A percentile compares a stretch with the other conserved stretches of the same genome.
phyloP scores from a whole-genome alignment of 805 yeast species.

The Sugiyamaella qingdaonensis region DNA sequence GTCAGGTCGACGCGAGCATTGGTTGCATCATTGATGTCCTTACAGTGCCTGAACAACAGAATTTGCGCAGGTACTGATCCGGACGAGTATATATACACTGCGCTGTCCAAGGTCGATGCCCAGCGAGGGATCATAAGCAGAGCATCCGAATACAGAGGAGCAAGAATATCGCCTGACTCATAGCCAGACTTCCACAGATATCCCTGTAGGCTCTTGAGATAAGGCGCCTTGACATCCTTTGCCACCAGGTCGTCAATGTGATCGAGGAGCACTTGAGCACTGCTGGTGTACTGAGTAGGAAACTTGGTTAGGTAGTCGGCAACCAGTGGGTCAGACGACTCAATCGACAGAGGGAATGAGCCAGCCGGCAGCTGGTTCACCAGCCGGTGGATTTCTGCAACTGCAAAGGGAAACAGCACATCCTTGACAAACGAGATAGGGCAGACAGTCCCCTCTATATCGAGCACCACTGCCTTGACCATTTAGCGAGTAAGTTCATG shows the following conservation, averaged over 20 bases:
- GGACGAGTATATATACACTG: slow-evolving; percentile 77
- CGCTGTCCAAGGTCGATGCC: slow-evolving; percentile 21
- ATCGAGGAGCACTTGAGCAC: slow-evolving; percentile 34
- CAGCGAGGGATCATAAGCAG: slow-evolving; percentile 49
- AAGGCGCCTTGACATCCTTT: slow-evolving; percentile 71
- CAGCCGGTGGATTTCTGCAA: slow-evolving; percentile 29
- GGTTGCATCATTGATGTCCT: slow-evolving; percentile 26
- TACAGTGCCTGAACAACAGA: slow-evolving; percentile 64
- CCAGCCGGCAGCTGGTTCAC: slow-evolving; percentile 11
- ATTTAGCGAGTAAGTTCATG: too few species aligned
- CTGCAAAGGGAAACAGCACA: slow-evolving; percentile 65
- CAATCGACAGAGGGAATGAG: slow-evolving; percentile 5
- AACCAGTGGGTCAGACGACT: slow-evolving; percentile 20
- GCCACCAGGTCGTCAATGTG: slow-evolving; percentile 58
- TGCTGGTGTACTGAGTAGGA: slow-evolving; percentile 35
- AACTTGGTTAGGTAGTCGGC: slow-evolving; percentile 41
- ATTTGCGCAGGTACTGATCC: slow-evolving; percentile 88
- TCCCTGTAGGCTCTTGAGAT: slow-evolving; percentile 77
- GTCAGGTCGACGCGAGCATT: slow-evolving; percentile 46
- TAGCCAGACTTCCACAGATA: slow-evolving; percentile 79
- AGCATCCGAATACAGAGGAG: slow-evolving; percentile 77
- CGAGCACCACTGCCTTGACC: slow-evolving; percentile 46
- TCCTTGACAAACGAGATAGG: slow-evolving; percentile 87
- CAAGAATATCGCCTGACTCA: slow-evolving; percentile 64
- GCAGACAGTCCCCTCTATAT: slow-evolving; percentile 91